Percentiles rank a stretch among this genome's conserved stretches.
These are phyloP conservation scores for Fusarium hainanense DNA, from an alignment of 2,329 filamentous ascomycete genomes.

Conservation along the genomic window DNA sequence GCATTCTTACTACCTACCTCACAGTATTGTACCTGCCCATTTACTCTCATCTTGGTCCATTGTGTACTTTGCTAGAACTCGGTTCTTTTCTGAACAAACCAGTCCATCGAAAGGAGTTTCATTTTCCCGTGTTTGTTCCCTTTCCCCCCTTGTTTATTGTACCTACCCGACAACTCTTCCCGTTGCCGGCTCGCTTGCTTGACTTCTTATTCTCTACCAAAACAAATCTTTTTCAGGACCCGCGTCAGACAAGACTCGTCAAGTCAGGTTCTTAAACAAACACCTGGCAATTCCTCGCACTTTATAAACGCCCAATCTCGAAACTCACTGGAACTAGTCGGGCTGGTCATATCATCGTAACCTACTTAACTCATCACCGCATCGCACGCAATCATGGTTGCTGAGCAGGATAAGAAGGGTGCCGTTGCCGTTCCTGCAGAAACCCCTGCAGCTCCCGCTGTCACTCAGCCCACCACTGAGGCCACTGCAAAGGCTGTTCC, in stretches of 20 bases:
- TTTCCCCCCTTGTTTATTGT: not conserved
- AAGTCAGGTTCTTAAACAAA: conserved; percentile 16
- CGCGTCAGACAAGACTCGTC: conserved; percentile 27
- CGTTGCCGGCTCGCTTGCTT: conserved; percentile 17
- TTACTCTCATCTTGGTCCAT: not conserved
- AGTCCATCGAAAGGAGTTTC: conserved; percentile 13
- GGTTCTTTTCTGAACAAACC: conserved; percentile 13
- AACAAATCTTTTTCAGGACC: conserved; percentile 20
- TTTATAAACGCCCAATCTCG: not conserved
- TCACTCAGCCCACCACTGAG: not conserved
- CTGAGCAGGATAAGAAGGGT: conserved; percentile 45
- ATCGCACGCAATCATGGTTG: conserved; percentile 43
- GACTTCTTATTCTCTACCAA: not conserved
- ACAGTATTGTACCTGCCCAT: not conserved
- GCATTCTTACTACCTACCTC: not conserved
- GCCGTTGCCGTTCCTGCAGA: conserved; percentile 25
- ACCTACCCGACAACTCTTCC: conserved; percentile 13
- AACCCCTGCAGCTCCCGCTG: conserved; percentile 10
- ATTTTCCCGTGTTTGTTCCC: conserved; percentile 28
- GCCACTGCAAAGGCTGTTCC: conserved; percentile 13
- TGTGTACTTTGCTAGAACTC: not conserved
- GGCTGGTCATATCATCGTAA: not conserved
- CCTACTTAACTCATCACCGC: not conserved
- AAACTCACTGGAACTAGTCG: not conserved
- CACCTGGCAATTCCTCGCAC: not conserved